Evolutionary conservation across 768 basidiomycete genomes (phyloP).

Genomic region (Podaxis sp.): DNA sequence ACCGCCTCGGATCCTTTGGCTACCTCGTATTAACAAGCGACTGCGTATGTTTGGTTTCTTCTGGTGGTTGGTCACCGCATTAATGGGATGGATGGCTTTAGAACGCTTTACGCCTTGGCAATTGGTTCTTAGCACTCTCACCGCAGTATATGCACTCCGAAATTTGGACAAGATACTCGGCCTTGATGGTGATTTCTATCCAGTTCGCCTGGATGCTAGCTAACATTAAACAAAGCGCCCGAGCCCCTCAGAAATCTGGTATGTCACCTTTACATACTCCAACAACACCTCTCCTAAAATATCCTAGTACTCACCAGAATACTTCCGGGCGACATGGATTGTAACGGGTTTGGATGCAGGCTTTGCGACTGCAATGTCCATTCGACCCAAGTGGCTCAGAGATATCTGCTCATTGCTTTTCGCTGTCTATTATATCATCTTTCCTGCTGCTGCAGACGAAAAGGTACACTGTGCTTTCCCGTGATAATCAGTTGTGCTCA

Average conservation of each 20-base stretch:
- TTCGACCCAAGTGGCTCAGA: constrained; percentile 88
- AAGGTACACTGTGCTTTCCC: constrained; percentile 58
- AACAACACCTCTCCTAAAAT: constrained; percentile 11
- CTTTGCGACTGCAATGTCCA: constrained; percentile 93
- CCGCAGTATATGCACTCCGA: constrained; percentile 76
- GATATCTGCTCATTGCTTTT: constrained; percentile 87
- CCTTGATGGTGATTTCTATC: constrained; percentile 54
- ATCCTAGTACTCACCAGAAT: constrained; percentile 81
- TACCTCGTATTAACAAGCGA: constrained; percentile 55
- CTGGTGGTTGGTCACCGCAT: constrained; percentile 1
- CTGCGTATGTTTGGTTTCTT: constrained; percentile 47
- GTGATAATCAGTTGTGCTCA: background rate
- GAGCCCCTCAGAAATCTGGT: constrained; percentile 91
- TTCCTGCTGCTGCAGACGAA: constrained; percentile 92
- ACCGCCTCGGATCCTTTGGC: constrained; percentile 68
- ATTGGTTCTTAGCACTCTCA: constrained; percentile 82
- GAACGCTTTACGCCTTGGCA: constrained; percentile 96
- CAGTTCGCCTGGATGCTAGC: constrained; percentile 3
- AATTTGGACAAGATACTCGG: constrained; percentile 88
- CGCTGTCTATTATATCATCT: constrained; percentile 82
- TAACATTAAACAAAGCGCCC: constrained; percentile 56
- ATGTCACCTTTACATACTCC: constrained; percentile 26
- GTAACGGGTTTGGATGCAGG: constrained; percentile 94
- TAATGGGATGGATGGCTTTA: constrained; percentile 28
- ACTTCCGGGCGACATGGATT: constrained; percentile 96